Conservation (phyloP, 1,139 yeast species). For the Scheffersomyces segobiensis region DNA sequence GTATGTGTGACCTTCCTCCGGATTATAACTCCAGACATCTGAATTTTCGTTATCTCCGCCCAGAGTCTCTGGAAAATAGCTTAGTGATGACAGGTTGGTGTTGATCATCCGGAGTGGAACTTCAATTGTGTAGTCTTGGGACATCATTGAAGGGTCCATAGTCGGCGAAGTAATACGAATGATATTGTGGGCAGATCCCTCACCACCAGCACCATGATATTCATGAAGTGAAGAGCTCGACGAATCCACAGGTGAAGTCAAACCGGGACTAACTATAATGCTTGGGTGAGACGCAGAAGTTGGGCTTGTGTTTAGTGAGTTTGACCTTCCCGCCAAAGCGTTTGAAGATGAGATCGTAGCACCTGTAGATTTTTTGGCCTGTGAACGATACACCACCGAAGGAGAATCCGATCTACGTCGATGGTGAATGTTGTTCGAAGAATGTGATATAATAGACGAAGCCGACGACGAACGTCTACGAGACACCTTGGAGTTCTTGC, state of each 20-base stretch:
- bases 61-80: not conserved
- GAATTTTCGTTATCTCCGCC: conserved; percentile 1
- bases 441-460: not conserved
- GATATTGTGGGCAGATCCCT: not conserved
- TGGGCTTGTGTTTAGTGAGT: not conserved
- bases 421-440: not conserved
- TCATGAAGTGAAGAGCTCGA: not conserved
- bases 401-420: not conserved
- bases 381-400: not conserved
- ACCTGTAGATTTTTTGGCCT: not conserved
- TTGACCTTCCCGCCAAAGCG: not conserved
- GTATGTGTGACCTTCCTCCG: conserved; percentile 8
- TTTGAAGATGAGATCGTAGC: not conserved
- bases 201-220: not conserved
- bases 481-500: not conserved
- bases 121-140: not conserved
- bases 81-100: conserved; percentile 9
- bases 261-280: not conserved
- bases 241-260: not conserved
- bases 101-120: not conserved
- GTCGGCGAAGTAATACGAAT: not conserved
- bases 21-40: conserved; percentile 12
- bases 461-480: not conserved
- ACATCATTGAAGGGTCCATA: not conserved
- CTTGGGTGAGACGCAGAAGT: not conserved